Evolutionary conservation across 345 rosid genomes (phyloP).

Genomic region (Syzygium jambos): DNA sequence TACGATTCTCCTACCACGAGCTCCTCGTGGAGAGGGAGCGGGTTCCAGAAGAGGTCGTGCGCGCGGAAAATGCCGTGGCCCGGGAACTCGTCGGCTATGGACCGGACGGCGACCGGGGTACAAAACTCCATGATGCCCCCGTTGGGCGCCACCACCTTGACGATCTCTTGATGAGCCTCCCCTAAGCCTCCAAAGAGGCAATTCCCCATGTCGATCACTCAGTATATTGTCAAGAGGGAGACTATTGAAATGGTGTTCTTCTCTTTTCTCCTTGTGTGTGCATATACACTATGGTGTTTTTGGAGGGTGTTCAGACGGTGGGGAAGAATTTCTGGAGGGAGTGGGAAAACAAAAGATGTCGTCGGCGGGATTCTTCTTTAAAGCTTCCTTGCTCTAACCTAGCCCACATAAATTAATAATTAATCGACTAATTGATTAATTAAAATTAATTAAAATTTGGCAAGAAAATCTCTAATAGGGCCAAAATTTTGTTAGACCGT

Average conservation of each 20-base stretch:
- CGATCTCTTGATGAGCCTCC: constrained; percentile 5
- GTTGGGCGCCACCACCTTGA: constrained; percentile 42
- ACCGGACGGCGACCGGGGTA: constrained; percentile 47
- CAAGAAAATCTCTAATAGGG: neutral
- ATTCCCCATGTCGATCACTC: constrained; percentile 44
- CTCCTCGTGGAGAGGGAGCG: constrained; percentile 33
- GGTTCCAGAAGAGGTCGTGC: constrained; percentile 42
- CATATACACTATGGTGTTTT: neutral
- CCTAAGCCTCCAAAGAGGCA: constrained; percentile 73
- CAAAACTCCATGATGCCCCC: constrained; percentile 60
- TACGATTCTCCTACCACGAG: constrained; percentile 48
- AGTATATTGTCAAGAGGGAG: neutral
- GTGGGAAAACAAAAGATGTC: neutral
- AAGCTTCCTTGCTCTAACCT: neutral
- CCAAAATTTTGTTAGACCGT: neutral
- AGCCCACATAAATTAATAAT: neutral
- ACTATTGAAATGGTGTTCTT: neutral
- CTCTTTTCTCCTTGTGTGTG: neutral
- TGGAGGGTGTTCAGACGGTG: neutral
- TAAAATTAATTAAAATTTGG: neutral
- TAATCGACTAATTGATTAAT: neutral
- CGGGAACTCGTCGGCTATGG: constrained; percentile 44
- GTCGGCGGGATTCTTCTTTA: constrained; percentile 36
- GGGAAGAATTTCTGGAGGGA: neutral
- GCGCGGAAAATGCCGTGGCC: constrained; percentile 50